Evolutionary conservation across 345 rosid genomes (phyloP).

Genomic region (Syzygium aromaticum): DNA sequence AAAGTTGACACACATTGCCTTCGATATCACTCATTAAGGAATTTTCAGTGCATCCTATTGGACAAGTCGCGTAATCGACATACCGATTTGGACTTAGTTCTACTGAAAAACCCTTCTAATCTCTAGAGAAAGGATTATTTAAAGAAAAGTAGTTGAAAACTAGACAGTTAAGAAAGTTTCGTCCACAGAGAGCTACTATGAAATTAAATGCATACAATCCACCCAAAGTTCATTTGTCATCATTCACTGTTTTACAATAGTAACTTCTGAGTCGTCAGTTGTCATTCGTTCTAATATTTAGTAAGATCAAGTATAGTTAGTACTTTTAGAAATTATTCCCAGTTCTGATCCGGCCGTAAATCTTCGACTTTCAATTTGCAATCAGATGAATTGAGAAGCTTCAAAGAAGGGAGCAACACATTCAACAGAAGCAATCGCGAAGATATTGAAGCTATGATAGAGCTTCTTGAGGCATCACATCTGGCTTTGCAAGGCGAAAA

Average conservation of each 20-base stretch:
- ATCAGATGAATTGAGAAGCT: slow-evolving; percentile 23
- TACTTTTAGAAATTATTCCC: background rate
- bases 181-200: background rate
- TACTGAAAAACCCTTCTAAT: background rate
- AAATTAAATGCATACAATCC: background rate
- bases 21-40: background rate
- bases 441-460: slow-evolving; percentile 21
- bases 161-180: background rate
- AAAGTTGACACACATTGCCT: background rate
- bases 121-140: background rate
- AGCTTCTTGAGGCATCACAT: slow-evolving; percentile 41
- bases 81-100: background rate
- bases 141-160: background rate
- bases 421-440: background rate
- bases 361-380: background rate
- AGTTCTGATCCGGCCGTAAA: background rate
- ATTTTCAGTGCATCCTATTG: background rate
- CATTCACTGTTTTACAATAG: background rate
- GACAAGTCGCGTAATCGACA: background rate
- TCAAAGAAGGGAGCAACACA: slow-evolving; percentile 13
- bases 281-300: background rate
- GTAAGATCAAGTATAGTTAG: background rate
- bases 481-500: slow-evolving; percentile 23
- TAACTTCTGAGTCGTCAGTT: background rate
- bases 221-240: background rate